Base-by-base conservation (phyloP, 495 filamentous ascomycete species). In the Hypoxylon rickii region DNA sequence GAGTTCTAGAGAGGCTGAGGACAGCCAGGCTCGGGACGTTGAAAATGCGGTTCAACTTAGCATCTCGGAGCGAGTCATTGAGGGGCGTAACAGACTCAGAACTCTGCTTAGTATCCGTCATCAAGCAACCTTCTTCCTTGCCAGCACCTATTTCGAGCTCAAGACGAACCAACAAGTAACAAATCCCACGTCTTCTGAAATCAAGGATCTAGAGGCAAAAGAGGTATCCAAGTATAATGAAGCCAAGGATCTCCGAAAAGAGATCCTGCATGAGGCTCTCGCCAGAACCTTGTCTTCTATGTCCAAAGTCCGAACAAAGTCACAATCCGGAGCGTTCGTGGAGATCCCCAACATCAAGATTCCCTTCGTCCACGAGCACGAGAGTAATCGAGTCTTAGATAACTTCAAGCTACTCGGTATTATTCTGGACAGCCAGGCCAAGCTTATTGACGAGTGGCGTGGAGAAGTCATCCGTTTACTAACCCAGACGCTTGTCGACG, bases 111-210 rank as follows among this genome's bases (percentile, higher is more conserved):
- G 95, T 67, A 65, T 96, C 32, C 82, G 92, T 55, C 93, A 97
- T 62, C 83, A 85, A 51, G 90, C 87, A 33, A 76, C 82, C 0
- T 97, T 96, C 69, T 96, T 95, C 67, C 83, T 85, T 13, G 90
- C 84, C 20, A 96, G 91, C 55, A 86, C 82, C 1, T 89, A 87
- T 52, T 96, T 80, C 64, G 88, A 96, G 65, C 85, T 94, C 40
- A 96, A 94, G 62, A 76, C 76, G 0, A 81, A 92, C 44, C 67
- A 80, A 22, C 72, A 78, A n/a, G 65, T 83, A 36, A 88, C 81
- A 0, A 65, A 69, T 15, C 83, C n/a, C n/a, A n/a, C n/a, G n/a
- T n/a, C n/a, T n/a, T n/a, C 86, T 3, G 81, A 85, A 7, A 88
- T 88, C 0, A 80, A 85, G 8, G 79, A 86, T 18, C 72, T 93